These are phyloP conservation scores for Truncatella angustata DNA, from an alignment of 2,329 filamentous ascomycete species.

Conservation along the genomic window DNA sequence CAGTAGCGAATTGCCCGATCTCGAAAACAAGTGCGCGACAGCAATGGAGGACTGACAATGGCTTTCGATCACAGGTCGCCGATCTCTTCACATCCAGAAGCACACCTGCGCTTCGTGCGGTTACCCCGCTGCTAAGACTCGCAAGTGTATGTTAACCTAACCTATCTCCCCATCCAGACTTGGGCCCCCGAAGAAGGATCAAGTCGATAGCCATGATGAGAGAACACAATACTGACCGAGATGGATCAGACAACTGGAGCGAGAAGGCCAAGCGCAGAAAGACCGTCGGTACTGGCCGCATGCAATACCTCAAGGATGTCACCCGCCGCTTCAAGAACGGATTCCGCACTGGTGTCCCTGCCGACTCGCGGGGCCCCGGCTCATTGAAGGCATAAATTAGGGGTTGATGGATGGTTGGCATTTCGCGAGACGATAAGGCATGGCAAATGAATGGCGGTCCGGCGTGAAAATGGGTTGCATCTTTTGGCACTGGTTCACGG, in stretches of 20 bases:
- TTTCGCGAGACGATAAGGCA: slow-evolving; percentile 33
- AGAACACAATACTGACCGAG: slow-evolving; percentile 17
- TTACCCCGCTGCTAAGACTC: slow-evolving; percentile 94
- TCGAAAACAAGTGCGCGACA: slow-evolving; percentile 5
- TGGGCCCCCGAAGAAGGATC: slow-evolving; percentile 6
- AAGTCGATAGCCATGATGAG: slow-evolving; percentile 4
- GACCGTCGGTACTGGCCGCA: slow-evolving; percentile 96
- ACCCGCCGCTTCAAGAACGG: slow-evolving; percentile 95
- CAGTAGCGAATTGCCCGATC: slow-evolving; percentile 46
- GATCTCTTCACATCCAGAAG: slow-evolving; percentile 99
- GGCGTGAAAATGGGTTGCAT: slow-evolving; percentile 16
- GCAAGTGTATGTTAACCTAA: slow-evolving; percentile 81
- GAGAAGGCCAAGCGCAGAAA: slow-evolving; percentile 99
- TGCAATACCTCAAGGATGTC: slow-evolving; percentile 91
- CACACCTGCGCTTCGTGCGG: slow-evolving; percentile 93
- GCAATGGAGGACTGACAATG: slow-evolving; percentile 21
- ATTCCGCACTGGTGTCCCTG: slow-evolving; percentile 88
- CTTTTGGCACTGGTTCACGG: slow-evolving; percentile 31
- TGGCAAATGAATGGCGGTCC: slow-evolving; percentile 22
- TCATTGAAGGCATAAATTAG: slow-evolving; percentile 39
- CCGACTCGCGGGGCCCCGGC: slow-evolving; percentile 68
- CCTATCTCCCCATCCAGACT: not conserved
- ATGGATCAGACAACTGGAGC: slow-evolving; percentile 86
- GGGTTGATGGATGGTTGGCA: slow-evolving; percentile 24
- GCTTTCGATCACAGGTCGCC: slow-evolving; percentile 63